Evolutionary conservation across 805 yeast species (phyloP).

Genomic region (Teunomyces kruisii): DNA sequence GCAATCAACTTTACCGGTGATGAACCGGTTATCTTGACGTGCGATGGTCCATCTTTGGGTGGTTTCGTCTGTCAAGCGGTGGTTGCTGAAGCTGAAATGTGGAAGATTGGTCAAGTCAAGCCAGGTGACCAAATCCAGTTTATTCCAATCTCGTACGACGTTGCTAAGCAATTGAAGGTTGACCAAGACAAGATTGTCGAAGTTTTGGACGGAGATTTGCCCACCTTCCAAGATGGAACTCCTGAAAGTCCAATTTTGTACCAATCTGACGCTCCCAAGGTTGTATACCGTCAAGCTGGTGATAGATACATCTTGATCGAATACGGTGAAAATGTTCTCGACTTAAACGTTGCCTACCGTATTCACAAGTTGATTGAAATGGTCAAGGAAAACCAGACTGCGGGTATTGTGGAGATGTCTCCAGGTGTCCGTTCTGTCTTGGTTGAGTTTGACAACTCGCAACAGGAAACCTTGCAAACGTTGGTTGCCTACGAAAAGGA

Average conservation of each 20-base stretch:
- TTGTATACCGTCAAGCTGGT: conserved; percentile 94
- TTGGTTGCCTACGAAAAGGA: conserved; percentile 75
- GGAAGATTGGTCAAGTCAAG: conserved; percentile 97
- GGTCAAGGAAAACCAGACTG: conserved; percentile 62
- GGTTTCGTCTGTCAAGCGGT: conserved; percentile 98
- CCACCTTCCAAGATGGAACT: conserved; percentile 25
- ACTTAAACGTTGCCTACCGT: conserved; percentile 80
- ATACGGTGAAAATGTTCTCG: conserved; percentile 87
- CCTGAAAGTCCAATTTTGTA: conserved; percentile 73
- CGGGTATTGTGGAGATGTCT: conserved; percentile 92
- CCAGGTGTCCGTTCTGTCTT: conserved; percentile 95
- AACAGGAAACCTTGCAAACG: conserved; percentile 58
- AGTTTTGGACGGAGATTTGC: conserved; percentile 43
- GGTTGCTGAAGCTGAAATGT: conserved; percentile 92
- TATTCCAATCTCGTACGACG: conserved; percentile 68
- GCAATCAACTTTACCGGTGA: conserved; percentile 98
- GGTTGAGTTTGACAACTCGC: conserved; percentile 72
- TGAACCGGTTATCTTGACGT: conserved; percentile 94
- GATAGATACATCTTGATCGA: conserved; percentile 90
- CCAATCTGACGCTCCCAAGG: conserved; percentile 58
- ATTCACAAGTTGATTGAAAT: conserved; percentile 77
- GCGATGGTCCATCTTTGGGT: conserved; percentile 97
- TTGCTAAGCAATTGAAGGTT: conserved; percentile 63
- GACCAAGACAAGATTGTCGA: conserved; percentile 59
- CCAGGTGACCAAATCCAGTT: conserved; percentile 88